phyloP scores from a whole-genome alignment of 306 rosid species.

The Heteromeles arbutifolia region DNA sequence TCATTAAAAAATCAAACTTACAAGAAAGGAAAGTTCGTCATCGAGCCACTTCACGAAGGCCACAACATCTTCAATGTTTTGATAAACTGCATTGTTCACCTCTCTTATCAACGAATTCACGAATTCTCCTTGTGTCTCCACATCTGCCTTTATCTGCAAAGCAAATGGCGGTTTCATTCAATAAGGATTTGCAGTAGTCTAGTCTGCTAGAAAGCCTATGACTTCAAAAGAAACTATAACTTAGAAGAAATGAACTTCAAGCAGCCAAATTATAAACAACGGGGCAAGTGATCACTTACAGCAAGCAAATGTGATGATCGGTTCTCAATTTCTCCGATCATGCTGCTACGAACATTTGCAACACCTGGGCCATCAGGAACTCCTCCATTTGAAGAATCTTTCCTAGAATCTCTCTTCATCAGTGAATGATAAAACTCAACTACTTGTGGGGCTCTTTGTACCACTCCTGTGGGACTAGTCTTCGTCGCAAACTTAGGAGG shows the following conservation, averaged over 20 bases:
- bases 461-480: slow-evolving; percentile 40
- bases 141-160: slow-evolving; percentile 87
- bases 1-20: slow-evolving; percentile 20
- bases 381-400: slow-evolving; percentile 75
- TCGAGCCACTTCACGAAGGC: slow-evolving; percentile 98
- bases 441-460: slow-evolving; percentile 89
- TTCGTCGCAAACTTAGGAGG: slow-evolving; percentile 55
- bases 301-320: slow-evolving; percentile 97
- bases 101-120: slow-evolving; percentile 87
- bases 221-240: neutral
- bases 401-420: slow-evolving; percentile 94
- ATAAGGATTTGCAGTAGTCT: slow-evolving; percentile 1
- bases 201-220: neutral
- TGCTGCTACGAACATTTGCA: slow-evolving; percentile 86
- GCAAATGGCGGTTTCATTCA: slow-evolving; percentile 4
- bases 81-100: slow-evolving; percentile 82
- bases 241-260: neutral
- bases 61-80: slow-evolving; percentile 80
- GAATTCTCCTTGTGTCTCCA: slow-evolving; percentile 96
- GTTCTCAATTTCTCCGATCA: slow-evolving; percentile 98
- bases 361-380: slow-evolving; percentile 69
- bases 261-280: neutral
- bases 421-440: slow-evolving; percentile 95
- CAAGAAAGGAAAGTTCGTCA: slow-evolving; percentile 98
- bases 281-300: slow-evolving; percentile 40